Evolutionary conservation across 176 grass and related monocot species (phyloP).

Genomic region (Lolium rigidum): DNA sequence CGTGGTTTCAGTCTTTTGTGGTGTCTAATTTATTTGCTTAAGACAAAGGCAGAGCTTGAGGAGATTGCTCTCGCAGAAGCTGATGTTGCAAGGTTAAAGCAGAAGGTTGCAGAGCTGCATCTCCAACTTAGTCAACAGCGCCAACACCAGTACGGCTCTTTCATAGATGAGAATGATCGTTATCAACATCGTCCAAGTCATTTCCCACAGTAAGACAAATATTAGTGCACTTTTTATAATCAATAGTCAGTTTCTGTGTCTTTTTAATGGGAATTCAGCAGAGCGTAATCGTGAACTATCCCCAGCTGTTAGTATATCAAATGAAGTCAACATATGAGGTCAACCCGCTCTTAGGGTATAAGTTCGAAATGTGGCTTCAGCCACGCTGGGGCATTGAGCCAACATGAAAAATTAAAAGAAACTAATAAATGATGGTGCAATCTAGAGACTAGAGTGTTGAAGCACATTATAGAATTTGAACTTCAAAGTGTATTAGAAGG

Average conservation of each 20-base stretch:
- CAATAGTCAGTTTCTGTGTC: constrained; percentile 8
- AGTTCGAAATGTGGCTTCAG: background rate
- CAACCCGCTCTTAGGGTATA: background rate
- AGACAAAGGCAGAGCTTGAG: constrained; percentile 94
- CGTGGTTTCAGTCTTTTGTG: constrained; percentile 15
- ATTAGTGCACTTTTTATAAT: background rate
- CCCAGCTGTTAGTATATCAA: background rate
- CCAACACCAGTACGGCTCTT: constrained; percentile 78
- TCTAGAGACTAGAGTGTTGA: background rate
- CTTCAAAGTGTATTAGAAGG: background rate
- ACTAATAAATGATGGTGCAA: background rate
- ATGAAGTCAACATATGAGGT: background rate
- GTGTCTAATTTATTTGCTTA: constrained; percentile 28
- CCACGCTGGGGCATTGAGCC: background rate
- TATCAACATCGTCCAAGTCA: constrained; percentile 71
- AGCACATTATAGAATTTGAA: constrained; percentile 12
- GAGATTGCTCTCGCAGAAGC: constrained; percentile 92
- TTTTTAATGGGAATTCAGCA: background rate
- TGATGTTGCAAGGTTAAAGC: constrained; percentile 86
- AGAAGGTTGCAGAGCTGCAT: constrained; percentile 95
- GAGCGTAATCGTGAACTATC: background rate
- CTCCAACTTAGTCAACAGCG: constrained; percentile 95
- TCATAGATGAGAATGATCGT: constrained; percentile 50
- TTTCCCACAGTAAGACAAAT: constrained; percentile 74
- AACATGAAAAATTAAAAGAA: constrained; percentile 3